A percentile compares a stretch with the other conserved stretches of the same genome.
Conservation (phyloP, 2,329 filamentous ascomycete species). For the Botrytis tulipae region DNA sequence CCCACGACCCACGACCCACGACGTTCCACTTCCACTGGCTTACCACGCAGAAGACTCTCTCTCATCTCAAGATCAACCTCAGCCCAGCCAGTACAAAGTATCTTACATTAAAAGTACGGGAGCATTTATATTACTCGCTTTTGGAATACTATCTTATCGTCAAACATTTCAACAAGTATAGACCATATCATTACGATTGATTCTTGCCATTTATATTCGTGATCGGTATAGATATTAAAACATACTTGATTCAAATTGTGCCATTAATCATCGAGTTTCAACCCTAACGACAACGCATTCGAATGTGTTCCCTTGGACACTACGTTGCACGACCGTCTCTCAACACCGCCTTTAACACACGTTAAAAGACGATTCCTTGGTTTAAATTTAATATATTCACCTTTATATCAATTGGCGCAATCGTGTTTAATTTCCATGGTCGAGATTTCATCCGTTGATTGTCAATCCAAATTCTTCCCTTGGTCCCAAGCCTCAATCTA, state of each 20-base stretch:
- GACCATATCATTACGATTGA: neutral
- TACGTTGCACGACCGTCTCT: conserved; percentile 18
- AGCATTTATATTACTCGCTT: neutral
- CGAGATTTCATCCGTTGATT: neutral
- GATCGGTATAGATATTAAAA: neutral
- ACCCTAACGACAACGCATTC: conserved; percentile 19
- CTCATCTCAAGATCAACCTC: neutral
- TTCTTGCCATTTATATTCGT: neutral
- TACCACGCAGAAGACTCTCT: neutral
- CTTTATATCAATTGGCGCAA: neutral
- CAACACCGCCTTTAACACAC: conserved; percentile 4
- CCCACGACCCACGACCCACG: neutral
- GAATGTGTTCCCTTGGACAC: conserved; percentile 13
- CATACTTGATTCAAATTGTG: neutral
- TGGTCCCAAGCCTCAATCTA: neutral
- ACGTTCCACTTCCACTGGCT: neutral
- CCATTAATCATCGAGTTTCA: conserved; percentile 11
- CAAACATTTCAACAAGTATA: neutral
- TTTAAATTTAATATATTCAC: neutral
- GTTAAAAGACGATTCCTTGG: neutral
- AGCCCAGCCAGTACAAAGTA: neutral
- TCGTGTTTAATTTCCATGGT: conserved; percentile 3
- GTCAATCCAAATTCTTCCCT: conserved; percentile 11
- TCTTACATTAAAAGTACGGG: neutral
- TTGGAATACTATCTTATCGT: neutral